Conservation (phyloP, 805 yeast species). For the Candida krabiensis region DNA sequence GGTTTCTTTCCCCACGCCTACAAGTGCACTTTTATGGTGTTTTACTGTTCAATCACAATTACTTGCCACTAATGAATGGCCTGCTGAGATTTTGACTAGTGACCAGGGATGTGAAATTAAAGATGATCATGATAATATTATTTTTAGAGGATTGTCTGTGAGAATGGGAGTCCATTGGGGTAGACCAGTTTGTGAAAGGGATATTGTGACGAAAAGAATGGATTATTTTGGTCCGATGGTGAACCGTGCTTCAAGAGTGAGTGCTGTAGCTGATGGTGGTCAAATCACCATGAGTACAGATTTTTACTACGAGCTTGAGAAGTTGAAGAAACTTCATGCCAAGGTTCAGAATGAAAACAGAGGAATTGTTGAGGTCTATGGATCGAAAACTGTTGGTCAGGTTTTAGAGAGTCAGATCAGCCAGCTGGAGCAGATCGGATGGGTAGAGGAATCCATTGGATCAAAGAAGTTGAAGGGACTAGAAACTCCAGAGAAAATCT, state of each 20-base stretch:
- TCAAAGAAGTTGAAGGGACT: constrained; percentile 90
- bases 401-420: constrained; percentile 63
- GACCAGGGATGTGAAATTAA: constrained; percentile 81
- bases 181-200: constrained; percentile 91
- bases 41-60: constrained; percentile 85
- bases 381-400: constrained; percentile 35
- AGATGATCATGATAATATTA: constrained; percentile 55
- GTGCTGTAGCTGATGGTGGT: constrained; percentile 98
- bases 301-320: constrained; percentile 68
- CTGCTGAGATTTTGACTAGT: constrained; percentile 81
- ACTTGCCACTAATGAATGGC: constrained; percentile 86
- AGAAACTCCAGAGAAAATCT: constrained; percentile 87
- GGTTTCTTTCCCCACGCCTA: constrained; percentile 93
- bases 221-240: constrained; percentile 99
- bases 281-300: constrained; percentile 87
- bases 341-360: constrained; percentile 33
- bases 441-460: constrained; percentile 68
- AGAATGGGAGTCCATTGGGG: constrained; percentile 99
- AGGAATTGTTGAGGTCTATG: constrained; percentile 41
- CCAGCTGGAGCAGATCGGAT: constrained; percentile 67
- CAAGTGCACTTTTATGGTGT: constrained; percentile 92
- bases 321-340: constrained; percentile 50
- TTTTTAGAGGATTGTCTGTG: constrained; percentile 88
- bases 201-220: constrained; percentile 94
- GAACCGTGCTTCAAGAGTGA: constrained; percentile 88